phyloP scores from a whole-genome alignment of 768 basidiomycete species.

The Hericium coralloides region DNA sequence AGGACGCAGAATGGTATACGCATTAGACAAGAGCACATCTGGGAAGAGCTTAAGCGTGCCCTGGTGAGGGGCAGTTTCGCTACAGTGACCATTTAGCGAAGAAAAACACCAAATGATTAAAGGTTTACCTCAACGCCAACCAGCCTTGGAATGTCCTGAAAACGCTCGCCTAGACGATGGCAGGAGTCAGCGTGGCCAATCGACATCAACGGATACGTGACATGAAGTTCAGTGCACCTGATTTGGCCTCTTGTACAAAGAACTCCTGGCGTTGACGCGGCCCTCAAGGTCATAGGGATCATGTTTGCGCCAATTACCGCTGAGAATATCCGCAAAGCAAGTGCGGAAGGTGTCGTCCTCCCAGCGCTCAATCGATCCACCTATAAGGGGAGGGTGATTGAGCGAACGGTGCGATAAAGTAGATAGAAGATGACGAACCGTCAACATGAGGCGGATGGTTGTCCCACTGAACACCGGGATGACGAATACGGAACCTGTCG shows the following conservation, averaged over 20 bases:
- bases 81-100: not conserved
- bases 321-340: slow-evolving; percentile 19
- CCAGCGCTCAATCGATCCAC: slow-evolving; percentile 29
- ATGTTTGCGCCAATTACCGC: slow-evolving; percentile 17
- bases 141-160: slow-evolving; percentile 16
- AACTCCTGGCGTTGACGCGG: slow-evolving; percentile 21
- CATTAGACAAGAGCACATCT: slow-evolving; percentile 20
- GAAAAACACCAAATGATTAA: not conserved
- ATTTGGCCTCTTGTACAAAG: slow-evolving; percentile 23
- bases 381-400: slow-evolving; percentile 18
- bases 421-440: slow-evolving; percentile 16
- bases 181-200: not conserved
- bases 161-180: slow-evolving; percentile 4
- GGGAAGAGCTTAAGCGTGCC: slow-evolving; percentile 24
- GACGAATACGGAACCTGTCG: slow-evolving; percentile 66
- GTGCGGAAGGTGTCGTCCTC: slow-evolving; percentile 15
- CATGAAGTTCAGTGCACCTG: not conserved
- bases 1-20: slow-evolving; percentile 27
- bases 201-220: not conserved
- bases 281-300: slow-evolving; percentile 18
- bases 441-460: slow-evolving; percentile 46
- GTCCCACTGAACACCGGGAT: slow-evolving; percentile 51
- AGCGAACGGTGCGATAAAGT: not conserved
- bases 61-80: slow-evolving; percentile 22
- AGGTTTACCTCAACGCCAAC: slow-evolving; percentile 7